Conservation (phyloP, 805 yeast species). For the Candida orba region DNA sequence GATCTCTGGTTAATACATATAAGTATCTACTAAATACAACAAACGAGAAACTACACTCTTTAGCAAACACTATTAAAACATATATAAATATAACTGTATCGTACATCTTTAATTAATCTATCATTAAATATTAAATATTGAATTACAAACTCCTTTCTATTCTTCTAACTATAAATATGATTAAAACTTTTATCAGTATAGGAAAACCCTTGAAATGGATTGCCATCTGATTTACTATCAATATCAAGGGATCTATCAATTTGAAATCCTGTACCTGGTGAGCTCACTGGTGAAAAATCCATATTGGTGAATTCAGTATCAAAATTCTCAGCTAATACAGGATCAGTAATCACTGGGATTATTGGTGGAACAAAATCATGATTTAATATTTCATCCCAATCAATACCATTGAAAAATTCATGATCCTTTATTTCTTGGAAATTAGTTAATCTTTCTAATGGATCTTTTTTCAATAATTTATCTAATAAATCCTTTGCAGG, state of each 20-base stretch:
- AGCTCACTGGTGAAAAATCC: constrained; percentile 34
- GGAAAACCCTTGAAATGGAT: constrained; percentile 38
- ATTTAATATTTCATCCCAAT: constrained; percentile 55
- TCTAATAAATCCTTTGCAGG: constrained; percentile 74
- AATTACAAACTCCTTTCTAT: not conserved
- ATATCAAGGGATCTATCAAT: constrained; percentile 2
- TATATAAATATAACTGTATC: constrained; percentile 34
- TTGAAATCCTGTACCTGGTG: constrained; percentile 11
- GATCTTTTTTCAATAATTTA: constrained; percentile 62
- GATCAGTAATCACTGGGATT: constrained; percentile 74
- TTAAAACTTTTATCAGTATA: constrained; percentile 27
- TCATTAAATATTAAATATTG: not conserved
- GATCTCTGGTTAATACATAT: too few relatives aligned
- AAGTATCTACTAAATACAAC: too few relatives aligned
- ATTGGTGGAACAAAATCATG: constrained; percentile 60
- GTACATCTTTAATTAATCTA: constrained; percentile 3
- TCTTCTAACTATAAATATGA: constrained; percentile 15
- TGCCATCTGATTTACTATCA: not conserved
- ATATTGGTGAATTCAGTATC: constrained; percentile 71
- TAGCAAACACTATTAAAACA: too few relatives aligned
- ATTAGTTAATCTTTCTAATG: constrained; percentile 55
- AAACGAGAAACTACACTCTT: too few relatives aligned
- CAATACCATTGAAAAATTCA: constrained; percentile 67
- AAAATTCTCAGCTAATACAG: constrained; percentile 78
- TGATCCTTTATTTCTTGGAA: constrained; percentile 55